Evolutionary conservation across 306 rosid species (phyloP).

Genomic region (Echinosophora koreensis): DNA sequence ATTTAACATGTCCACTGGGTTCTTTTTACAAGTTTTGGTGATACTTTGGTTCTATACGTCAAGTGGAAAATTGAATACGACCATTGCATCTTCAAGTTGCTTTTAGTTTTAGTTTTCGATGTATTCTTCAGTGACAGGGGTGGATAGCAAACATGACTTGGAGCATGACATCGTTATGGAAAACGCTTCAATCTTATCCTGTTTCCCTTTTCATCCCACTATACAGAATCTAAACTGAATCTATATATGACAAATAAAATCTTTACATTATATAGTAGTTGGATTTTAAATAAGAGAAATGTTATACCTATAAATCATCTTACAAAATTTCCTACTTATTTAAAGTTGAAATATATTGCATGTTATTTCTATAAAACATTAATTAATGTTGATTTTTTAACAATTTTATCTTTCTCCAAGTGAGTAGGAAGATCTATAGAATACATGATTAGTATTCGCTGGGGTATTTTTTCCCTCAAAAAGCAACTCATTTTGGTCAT

Average conservation of each 20-base stretch:
- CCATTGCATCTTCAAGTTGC: background rate
- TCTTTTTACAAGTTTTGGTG: conserved; percentile 9
- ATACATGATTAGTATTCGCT: too few relatives aligned
- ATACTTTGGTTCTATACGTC: background rate
- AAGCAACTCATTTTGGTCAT: too few relatives aligned
- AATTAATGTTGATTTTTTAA: too few relatives aligned
- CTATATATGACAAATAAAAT: background rate
- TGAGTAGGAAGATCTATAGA: too few relatives aligned
- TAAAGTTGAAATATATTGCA: too few relatives aligned
- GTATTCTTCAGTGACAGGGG: background rate
- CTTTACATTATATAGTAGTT: background rate
- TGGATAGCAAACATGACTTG: background rate
- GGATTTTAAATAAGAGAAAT: background rate
- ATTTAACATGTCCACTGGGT: conserved; percentile 9
- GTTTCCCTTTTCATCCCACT: background rate
- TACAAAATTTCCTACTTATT: too few relatives aligned
- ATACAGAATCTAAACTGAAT: background rate
- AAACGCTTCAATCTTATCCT: conserved; percentile 7
- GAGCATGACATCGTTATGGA: background rate
- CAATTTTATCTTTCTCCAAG: too few relatives aligned
- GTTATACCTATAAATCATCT: too few relatives aligned
- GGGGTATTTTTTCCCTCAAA: too few relatives aligned
- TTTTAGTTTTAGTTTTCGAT: background rate
- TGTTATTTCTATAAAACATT: too few relatives aligned
- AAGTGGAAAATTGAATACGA: conserved; percentile 30